Base-by-base conservation (phyloP, 345 rosid genomes). In the Syzygium grande region DNA sequence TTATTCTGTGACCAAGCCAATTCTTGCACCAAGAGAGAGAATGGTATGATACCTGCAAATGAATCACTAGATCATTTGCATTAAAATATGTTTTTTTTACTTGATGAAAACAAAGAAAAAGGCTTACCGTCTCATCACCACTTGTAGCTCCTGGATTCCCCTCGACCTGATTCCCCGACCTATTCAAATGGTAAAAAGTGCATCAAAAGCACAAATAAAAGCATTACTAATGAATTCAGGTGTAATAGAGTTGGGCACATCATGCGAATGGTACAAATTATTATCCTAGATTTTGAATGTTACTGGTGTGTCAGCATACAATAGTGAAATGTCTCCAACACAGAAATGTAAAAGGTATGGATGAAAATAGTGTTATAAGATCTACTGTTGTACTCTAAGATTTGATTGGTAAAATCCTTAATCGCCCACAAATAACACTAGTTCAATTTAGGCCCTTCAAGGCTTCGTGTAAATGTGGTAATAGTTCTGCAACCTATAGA, bases 21-120 rank as follows among this genome's bases (percentile, higher is more conserved):
- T 91, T 94, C 94, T 98, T 98, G 93, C 99, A 98, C 93, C 96
- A 95, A 88, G 99, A 95, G 87, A 98, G 95, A 90, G 99, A 98
- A 92, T 96, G 95, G 88, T 98, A 98, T 2, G 99, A 95, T 68
- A 96, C 99, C 99, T 96, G 93, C 53, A 87, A 87, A 84, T 80
- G 41, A 86, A 84, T 77, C 80, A 58, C 22, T 43, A 84, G 68
- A 61, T 73, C 83, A 73, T 38, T 73, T 63, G 80, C 73, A 84
- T 58, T 11, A 21, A 29, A 73, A 15, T 84, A 84, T 23, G 9
- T 14, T 2, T 79, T n/a, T 23, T 51, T 86, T 87, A 56, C 61
- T 80, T 29, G 54, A 43, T 73, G 86, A 85, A 87, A 77, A 86
- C 87, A 52, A 89, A 79, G 84, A 86, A 51, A 56, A 78, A 86